Evolutionary conservation across 345 rosid species (phyloP).

Genomic region (Hibiscus trionum): DNA sequence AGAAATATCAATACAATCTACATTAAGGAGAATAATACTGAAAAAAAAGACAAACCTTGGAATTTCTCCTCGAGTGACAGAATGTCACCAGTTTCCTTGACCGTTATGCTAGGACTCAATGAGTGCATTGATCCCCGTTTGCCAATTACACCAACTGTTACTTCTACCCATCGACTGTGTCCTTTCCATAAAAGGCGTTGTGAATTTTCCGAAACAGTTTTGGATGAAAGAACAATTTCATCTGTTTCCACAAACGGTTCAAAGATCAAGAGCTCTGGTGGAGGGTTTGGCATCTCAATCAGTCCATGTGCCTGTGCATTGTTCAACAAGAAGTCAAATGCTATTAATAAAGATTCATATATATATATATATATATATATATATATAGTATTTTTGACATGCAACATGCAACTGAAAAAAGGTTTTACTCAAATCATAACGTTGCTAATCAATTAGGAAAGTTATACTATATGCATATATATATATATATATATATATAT

Average conservation of each 20-base stretch:
- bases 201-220: slow-evolving; percentile 26
- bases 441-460: neutral
- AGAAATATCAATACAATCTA: too few species aligned
- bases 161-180: slow-evolving; percentile 69
- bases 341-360: neutral
- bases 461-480: neutral
- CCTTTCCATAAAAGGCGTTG: slow-evolving; percentile 66
- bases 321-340: slow-evolving; percentile 11
- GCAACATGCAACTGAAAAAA: neutral
- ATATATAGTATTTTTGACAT: neutral
- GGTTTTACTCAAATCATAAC: neutral
- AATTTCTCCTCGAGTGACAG: slow-evolving; percentile 94
- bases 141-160: slow-evolving; percentile 84
- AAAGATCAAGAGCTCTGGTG: slow-evolving; percentile 70
- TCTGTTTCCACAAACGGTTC: slow-evolving; percentile 92
- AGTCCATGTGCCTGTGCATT: slow-evolving; percentile 63
- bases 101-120: slow-evolving; percentile 77
- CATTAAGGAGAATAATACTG: too few species aligned
- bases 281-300: slow-evolving; percentile 94
- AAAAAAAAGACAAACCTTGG: slow-evolving; percentile 46
- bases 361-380: too few species aligned
- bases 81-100: slow-evolving; percentile 87
- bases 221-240: slow-evolving; percentile 61
- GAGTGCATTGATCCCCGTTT: slow-evolving; percentile 70
- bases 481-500: neutral